These are phyloP conservation scores for Coniferiporia sulphurascens DNA, from an alignment of 1,284 basidiomycete species.

Conservation along the genomic window DNA sequence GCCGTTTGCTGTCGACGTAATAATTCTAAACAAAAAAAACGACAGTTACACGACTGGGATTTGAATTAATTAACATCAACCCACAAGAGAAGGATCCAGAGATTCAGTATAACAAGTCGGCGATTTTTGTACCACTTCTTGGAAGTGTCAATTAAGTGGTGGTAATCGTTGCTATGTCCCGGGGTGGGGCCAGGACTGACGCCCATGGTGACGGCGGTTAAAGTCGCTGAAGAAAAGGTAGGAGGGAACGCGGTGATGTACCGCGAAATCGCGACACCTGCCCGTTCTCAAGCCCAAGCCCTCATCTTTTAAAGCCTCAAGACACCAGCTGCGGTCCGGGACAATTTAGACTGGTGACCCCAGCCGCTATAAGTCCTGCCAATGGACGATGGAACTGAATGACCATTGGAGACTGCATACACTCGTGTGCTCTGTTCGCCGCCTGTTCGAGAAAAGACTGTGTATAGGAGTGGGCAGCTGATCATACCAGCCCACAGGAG, in stretches of 20 bases:
- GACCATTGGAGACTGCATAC: neutral
- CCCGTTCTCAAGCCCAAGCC: too few relatives aligned
- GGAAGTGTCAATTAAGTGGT: slow-evolving; percentile 20
- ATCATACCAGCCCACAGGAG: neutral
- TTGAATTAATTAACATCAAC: slow-evolving; percentile 13
- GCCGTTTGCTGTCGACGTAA: slow-evolving; percentile 34
- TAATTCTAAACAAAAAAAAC: slow-evolving; percentile 26
- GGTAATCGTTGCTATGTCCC: slow-evolving; percentile 13
- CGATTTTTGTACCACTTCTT: slow-evolving; percentile 25
- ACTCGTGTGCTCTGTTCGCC: neutral
- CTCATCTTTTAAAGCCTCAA: neutral
- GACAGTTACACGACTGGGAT: neutral
- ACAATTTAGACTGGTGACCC: neutral
- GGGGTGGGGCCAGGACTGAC: neutral
- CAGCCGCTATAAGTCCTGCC: neutral
- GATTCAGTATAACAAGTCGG: slow-evolving; percentile 30
- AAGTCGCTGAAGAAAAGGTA: neutral
- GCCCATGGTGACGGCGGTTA: neutral
- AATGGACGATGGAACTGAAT: neutral
- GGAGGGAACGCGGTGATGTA: neutral
- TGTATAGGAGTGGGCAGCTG: neutral
- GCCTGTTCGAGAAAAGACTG: neutral
- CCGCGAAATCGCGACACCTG: neutral
- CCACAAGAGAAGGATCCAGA: slow-evolving; percentile 34
- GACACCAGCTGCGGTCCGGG: neutral